phyloP scores from a whole-genome alignment of 768 basidiomycete species.

The Cantharellus anzutake region DNA sequence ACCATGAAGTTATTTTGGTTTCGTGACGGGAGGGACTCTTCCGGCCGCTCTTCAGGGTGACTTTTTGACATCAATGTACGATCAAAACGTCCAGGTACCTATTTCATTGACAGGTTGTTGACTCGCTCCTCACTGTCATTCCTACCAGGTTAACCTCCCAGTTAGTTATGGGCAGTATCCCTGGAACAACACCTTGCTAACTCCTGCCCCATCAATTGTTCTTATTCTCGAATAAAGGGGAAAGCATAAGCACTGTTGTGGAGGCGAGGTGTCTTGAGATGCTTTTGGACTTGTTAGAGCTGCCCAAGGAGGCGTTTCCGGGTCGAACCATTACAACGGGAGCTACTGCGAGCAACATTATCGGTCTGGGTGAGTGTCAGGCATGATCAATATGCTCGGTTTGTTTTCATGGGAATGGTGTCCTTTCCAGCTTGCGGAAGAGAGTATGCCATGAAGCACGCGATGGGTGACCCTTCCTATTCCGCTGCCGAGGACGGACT shows the following conservation, averaged over 20 bases:
- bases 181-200: background rate
- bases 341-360: slow-evolving; percentile 24
- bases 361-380: slow-evolving; percentile 19
- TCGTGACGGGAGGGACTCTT: slow-evolving; percentile 18
- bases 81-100: slow-evolving; percentile 20
- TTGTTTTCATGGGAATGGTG: slow-evolving; percentile 1
- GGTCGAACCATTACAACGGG: slow-evolving; percentile 24
- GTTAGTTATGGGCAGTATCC: slow-evolving; percentile 4
- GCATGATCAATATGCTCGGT: background rate
- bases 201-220: background rate
- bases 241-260: slow-evolving; percentile 14
- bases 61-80: slow-evolving; percentile 18
- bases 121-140: background rate
- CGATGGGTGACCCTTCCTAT: slow-evolving; percentile 15
- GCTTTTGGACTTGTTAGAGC: slow-evolving; percentile 15
- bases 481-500: slow-evolving; percentile 21
- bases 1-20: slow-evolving; percentile 14
- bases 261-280: slow-evolving; percentile 16
- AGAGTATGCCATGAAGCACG: slow-evolving; percentile 14
- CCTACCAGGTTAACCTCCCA: slow-evolving; percentile 9
- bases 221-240: slow-evolving; percentile 1
- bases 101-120: background rate
- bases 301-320: slow-evolving; percentile 13
- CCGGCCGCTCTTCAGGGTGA: slow-evolving; percentile 21
- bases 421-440: slow-evolving; percentile 18